Evolutionary conservation across 257 asterid species (phyloP).

Genomic region (Rehmannia glutinosa): DNA sequence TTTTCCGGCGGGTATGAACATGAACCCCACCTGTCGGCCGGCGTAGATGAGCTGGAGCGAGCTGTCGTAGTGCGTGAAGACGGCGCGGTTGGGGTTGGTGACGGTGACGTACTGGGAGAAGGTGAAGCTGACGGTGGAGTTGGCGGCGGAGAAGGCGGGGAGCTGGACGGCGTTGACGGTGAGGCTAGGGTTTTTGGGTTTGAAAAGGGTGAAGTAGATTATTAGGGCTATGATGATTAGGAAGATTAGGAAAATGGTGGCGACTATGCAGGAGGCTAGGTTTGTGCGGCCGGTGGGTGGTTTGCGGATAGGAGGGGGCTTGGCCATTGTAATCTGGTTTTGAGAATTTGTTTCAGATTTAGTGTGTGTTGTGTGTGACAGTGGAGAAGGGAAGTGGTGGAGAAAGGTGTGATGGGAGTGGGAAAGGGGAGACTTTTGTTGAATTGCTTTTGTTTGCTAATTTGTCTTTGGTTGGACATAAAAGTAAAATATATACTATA

Average conservation of each 20-base stretch:
- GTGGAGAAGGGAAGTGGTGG: neutral
- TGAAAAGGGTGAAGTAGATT: slow-evolving; percentile 72
- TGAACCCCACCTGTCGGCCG: slow-evolving; percentile 71
- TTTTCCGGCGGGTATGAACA: slow-evolving; percentile 89
- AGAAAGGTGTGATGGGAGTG: neutral
- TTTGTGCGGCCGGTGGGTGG: slow-evolving; percentile 72
- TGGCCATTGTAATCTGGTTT: slow-evolving; percentile 36
- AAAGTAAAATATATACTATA: too few species aligned
- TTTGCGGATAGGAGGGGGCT: slow-evolving; percentile 30
- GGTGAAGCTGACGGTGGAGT: slow-evolving; percentile 72
- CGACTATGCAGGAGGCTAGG: slow-evolving; percentile 73
- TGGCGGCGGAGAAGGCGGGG: slow-evolving; percentile 66
- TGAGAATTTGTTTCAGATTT: neutral
- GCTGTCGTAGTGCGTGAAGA: slow-evolving; percentile 80
- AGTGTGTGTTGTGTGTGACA: neutral
- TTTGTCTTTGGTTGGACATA: too few species aligned
- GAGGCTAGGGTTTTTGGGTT: slow-evolving; percentile 57
- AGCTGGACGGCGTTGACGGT: slow-evolving; percentile 71
- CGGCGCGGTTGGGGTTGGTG: slow-evolving; percentile 72
- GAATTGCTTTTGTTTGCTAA: too few species aligned
- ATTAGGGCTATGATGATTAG: slow-evolving; percentile 38
- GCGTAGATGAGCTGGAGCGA: slow-evolving; percentile 67
- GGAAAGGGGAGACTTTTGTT: neutral
- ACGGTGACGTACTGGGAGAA: slow-evolving; percentile 71
- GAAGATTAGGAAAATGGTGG: slow-evolving; percentile 66